Evolutionary conservation across 2,329 filamentous ascomycete genomes (phyloP).

Genomic region (Geosmithia flava): DNA sequence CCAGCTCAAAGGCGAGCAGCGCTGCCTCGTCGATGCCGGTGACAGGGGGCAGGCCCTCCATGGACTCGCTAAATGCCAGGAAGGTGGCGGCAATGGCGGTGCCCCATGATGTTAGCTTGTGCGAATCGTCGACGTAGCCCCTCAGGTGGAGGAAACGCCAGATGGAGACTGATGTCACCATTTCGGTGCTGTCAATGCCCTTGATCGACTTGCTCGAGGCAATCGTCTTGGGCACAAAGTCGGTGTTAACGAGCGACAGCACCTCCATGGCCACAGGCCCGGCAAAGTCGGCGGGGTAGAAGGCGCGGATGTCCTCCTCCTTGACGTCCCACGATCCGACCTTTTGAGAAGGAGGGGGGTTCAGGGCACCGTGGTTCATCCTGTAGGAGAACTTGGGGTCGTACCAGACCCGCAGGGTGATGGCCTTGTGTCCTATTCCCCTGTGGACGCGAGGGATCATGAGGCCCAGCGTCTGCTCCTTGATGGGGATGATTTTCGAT

Average conservation of each 20-base stretch:
- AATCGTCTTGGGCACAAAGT: slow-evolving; percentile 59
- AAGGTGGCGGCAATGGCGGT: slow-evolving; percentile 63
- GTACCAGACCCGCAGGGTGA: slow-evolving; percentile 77
- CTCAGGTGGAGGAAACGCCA: slow-evolving; percentile 87
- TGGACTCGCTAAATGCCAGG: slow-evolving; percentile 43
- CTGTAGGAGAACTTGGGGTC: slow-evolving; percentile 54
- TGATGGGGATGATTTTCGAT: slow-evolving; percentile 58
- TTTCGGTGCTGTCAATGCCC: slow-evolving; percentile 53
- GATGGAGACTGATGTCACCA: slow-evolving; percentile 59
- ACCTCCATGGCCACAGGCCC: slow-evolving; percentile 44
- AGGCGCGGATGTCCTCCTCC: slow-evolving; percentile 37
- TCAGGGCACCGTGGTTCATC: slow-evolving; percentile 47
- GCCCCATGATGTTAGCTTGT: slow-evolving; percentile 77
- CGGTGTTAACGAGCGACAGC: slow-evolving; percentile 52
- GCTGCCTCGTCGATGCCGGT: slow-evolving; percentile 59
- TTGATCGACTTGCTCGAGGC: slow-evolving; percentile 43
- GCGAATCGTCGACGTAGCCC: slow-evolving; percentile 68
- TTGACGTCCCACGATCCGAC: slow-evolving; percentile 62
- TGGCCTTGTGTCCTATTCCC: slow-evolving; percentile 69
- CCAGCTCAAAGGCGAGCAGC: slow-evolving; percentile 74
- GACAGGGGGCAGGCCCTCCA: slow-evolving; percentile 28
- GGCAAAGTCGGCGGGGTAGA: slow-evolving; percentile 28
- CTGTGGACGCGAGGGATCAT: slow-evolving; percentile 70
- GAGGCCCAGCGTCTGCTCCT: slow-evolving; percentile 65
- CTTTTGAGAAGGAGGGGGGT: slow-evolving; percentile 32